Conservation (phyloP, 73 alveolate species). For the Tetrahymena malaccensis region DNA sequence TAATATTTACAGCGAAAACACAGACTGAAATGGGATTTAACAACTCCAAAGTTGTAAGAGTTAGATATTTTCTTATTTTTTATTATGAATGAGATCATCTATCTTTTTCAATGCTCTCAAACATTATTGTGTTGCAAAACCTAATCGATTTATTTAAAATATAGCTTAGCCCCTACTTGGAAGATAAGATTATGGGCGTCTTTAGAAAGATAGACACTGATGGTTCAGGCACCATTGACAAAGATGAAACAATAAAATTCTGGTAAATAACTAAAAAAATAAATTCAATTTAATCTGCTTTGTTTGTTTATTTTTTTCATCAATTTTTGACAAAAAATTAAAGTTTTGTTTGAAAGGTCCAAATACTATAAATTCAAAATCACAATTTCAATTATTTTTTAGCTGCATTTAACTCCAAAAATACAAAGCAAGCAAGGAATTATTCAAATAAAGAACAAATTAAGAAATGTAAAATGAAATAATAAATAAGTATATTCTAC, state of each 20-base stretch:
- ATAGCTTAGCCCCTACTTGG: constrained; percentile 19
- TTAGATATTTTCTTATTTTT: background rate
- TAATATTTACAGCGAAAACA: too few relatives aligned
- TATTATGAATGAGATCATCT: background rate
- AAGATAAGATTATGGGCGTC: constrained; percentile 16
- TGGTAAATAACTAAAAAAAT: background rate
- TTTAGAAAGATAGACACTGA: constrained; percentile 21
- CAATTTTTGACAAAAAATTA: background rate
- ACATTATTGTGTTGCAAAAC: background rate
- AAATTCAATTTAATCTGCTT: background rate
- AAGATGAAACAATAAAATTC: constrained; percentile 28
- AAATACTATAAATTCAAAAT: too few relatives aligned
- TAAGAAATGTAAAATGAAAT: too few relatives aligned
- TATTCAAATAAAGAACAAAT: too few relatives aligned
- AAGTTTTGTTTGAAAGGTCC: too few relatives aligned
- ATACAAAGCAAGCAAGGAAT: too few relatives aligned
- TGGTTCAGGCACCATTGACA: constrained; percentile 30
- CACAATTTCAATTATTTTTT: background rate
- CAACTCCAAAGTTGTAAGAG: background rate
- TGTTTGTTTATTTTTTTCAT: background rate
- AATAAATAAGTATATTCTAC: too few relatives aligned
- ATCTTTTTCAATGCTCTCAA: background rate
- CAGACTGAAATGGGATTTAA: background rate
- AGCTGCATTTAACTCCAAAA: background rate
- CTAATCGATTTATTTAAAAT: background rate